Conservation (phyloP, 441 rosid species). For the Populus hybrid region DNA sequence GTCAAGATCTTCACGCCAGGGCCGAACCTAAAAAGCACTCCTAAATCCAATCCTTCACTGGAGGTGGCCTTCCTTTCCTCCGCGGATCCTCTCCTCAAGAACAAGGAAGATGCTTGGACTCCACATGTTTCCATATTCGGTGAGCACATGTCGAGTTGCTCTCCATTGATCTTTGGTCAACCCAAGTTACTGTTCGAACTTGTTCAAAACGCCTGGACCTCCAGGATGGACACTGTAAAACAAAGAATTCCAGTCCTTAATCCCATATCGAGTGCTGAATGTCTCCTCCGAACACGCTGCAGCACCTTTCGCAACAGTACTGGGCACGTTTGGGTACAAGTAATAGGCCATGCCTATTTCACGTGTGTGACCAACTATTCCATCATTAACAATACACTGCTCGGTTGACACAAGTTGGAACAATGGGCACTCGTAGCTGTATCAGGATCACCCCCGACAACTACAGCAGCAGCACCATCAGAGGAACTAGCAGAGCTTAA, state of each 20-base stretch:
- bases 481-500: constrained; percentile 50
- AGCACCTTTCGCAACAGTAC: constrained; percentile 40
- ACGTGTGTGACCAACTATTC: constrained; percentile 46
- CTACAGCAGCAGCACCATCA: constrained; percentile 48
- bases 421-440: constrained; percentile 32
- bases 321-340: constrained; percentile 43
- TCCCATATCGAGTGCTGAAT: constrained; percentile 37
- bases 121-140: constrained; percentile 49
- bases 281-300: constrained; percentile 43
- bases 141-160: constrained; percentile 38
- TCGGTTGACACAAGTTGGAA: constrained; percentile 39
- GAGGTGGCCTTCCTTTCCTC: constrained; percentile 37
- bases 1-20: constrained; percentile 46
- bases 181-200: constrained; percentile 38
- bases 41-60: constrained; percentile 47
- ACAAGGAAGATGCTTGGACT: constrained; percentile 49
- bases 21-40: constrained; percentile 45
- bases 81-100: constrained; percentile 35
- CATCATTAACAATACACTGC: constrained; percentile 44
- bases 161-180: constrained; percentile 37
- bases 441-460: constrained; percentile 45
- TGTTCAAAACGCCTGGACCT: constrained; percentile 45
- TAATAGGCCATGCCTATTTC: constrained; percentile 50
- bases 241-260: constrained; percentile 48
- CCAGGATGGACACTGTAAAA: constrained; percentile 58